These are phyloP conservation scores for Stentor roeselii DNA, from an alignment of 73 alveolate species.

Conservation along the genomic window DNA sequence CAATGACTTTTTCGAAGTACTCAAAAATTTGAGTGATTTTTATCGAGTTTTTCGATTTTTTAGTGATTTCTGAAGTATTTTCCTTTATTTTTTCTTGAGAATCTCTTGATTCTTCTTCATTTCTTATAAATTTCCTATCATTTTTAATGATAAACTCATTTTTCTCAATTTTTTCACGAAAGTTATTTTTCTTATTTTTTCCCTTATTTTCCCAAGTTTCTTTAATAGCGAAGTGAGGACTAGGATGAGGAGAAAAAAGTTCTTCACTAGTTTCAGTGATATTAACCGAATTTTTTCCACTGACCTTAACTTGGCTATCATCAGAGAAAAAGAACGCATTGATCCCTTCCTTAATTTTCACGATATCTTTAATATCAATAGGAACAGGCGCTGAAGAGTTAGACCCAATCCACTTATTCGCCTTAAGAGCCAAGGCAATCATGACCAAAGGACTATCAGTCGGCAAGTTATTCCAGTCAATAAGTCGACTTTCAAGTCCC, in stretches of 20 bases:
- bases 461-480: constrained; percentile 1
- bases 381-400: background rate
- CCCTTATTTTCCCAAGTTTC: background rate
- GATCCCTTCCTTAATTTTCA: too few relatives aligned
- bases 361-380: background rate
- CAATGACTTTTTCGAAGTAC: background rate
- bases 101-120: background rate
- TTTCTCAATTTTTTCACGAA: background rate
- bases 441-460: background rate
- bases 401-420: background rate
- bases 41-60: background rate
- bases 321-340: too few relatives aligned
- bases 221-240: background rate
- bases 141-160: background rate
- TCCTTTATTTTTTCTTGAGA: too few relatives aligned
- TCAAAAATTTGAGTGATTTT: too few relatives aligned
- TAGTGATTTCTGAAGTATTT: background rate
- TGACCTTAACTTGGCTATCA: too few relatives aligned
- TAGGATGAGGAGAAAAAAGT: too few relatives aligned
- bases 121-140: background rate
- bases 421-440: background rate
- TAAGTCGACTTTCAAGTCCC: background rate
- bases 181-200: background rate
- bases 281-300: too few relatives aligned
- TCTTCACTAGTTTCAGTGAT: too few relatives aligned